Conservation (phyloP, 495 filamentous ascomycete species). For the Durotheca rogersii region DNA sequence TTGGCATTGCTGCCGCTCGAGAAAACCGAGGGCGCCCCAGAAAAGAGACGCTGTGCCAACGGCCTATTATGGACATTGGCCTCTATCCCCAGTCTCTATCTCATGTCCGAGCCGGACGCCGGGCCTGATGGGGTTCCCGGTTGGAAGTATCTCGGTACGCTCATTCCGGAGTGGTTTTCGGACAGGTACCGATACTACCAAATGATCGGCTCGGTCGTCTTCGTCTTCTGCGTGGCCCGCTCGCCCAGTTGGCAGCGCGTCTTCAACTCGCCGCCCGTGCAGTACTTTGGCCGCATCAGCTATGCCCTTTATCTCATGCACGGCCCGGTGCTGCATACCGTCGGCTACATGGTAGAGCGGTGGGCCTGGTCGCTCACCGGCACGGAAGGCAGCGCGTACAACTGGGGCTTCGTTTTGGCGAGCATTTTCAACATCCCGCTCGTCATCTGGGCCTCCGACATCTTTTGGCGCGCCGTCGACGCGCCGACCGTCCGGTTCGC, state of each 20-base stretch:
- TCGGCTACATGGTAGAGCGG: slow-evolving; percentile 43
- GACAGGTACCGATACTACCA: slow-evolving; percentile 49
- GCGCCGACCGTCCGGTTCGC: slow-evolving; percentile 48
- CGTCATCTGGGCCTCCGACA: slow-evolving; percentile 47
- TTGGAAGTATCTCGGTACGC: slow-evolving; percentile 39
- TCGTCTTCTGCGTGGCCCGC: slow-evolving; percentile 41
- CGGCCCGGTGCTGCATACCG: slow-evolving; percentile 49
- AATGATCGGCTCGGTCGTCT: slow-evolving; percentile 40
- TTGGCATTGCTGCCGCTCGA: slow-evolving; percentile 22
- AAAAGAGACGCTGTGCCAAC: slow-evolving; percentile 10
- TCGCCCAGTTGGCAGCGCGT: slow-evolving; percentile 39
- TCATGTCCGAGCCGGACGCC: slow-evolving; percentile 47
- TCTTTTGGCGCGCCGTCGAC: slow-evolving; percentile 50
- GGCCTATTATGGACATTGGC: slow-evolving; percentile 29
- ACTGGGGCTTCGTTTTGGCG: slow-evolving; percentile 39
- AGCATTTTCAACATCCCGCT: slow-evolving; percentile 38
- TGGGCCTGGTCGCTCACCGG: slow-evolving; percentile 39
- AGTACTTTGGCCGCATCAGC: slow-evolving; percentile 54
- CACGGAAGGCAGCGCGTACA: slow-evolving; percentile 36
- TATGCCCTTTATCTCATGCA: slow-evolving; percentile 57
- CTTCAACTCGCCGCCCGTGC: slow-evolving; percentile 37
- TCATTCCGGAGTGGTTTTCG: slow-evolving; percentile 43
- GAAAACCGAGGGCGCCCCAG: slow-evolving; percentile 8
- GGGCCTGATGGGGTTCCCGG: slow-evolving; percentile 41
- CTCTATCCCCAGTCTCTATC: slow-evolving; percentile 39